phyloP scores from a whole-genome alignment of 768 basidiomycete genomes.

The Gyrodon lividus region DNA sequence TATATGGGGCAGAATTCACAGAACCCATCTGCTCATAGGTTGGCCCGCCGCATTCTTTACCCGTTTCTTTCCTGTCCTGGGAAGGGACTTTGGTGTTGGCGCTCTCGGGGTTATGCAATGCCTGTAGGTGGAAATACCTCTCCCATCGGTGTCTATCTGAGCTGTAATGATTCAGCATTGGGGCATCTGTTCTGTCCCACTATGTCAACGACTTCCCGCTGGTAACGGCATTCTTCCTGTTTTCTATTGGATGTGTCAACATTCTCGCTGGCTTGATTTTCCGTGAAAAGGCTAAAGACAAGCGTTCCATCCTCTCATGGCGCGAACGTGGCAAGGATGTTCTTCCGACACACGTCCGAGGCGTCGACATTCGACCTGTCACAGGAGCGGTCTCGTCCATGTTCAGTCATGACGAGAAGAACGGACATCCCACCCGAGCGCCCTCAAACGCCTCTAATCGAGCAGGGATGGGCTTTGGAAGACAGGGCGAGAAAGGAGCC shows the following conservation, averaged over 20 bases:
- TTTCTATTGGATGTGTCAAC: constrained; percentile 80
- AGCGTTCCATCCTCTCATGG: constrained; percentile 69
- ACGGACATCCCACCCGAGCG: background rate
- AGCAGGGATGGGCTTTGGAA: constrained; percentile 71
- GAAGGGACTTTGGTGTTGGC: constrained; percentile 80
- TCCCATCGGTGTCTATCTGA: background rate
- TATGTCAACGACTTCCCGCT: constrained; percentile 82
- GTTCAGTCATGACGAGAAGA: constrained; percentile 13
- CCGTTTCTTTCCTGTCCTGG: constrained; percentile 90
- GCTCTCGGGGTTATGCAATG: constrained; percentile 86
- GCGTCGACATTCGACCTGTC: constrained; percentile 25
- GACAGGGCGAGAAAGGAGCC: constrained; percentile 78
- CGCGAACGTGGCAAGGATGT: constrained; percentile 54
- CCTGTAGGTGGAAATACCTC: constrained; percentile 49
- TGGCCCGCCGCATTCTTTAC: constrained; percentile 82
- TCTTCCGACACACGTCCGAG: constrained; percentile 43
- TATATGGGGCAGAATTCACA: background rate
- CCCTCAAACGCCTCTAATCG: constrained; percentile 28
- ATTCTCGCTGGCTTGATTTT: constrained; percentile 80
- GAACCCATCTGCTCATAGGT: constrained; percentile 27
- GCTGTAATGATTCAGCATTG: constrained; percentile 45
- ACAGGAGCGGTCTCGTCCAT: constrained; percentile 13
- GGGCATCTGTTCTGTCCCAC: constrained; percentile 71
- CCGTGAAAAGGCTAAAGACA: constrained; percentile 62
- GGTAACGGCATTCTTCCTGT: constrained; percentile 84